phyloP scores from a whole-genome alignment of 441 rosid genomes.

The Kokia cookei region DNA sequence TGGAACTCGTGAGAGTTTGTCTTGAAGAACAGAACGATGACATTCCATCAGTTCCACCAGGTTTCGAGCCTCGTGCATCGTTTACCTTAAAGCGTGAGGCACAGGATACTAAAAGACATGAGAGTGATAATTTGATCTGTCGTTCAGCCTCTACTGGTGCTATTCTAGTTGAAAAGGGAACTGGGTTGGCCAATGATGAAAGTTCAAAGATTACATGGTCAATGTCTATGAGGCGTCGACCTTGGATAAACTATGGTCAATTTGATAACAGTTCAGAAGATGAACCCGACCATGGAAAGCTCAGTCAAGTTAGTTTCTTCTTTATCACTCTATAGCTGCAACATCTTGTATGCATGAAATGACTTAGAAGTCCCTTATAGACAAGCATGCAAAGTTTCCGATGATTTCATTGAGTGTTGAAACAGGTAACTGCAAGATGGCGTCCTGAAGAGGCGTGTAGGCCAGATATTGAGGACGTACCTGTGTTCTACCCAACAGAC shows the following conservation, averaged over 20 bases:
- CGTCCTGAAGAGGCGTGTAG: constrained; percentile 58
- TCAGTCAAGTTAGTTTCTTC: constrained; percentile 44
- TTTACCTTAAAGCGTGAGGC: constrained; percentile 49
- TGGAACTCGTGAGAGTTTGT: constrained; percentile 77
- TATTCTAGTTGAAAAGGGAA: constrained; percentile 39
- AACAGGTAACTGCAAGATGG: constrained; percentile 87
- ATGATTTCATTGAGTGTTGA: constrained; percentile 14
- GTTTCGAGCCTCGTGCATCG: constrained; percentile 83
- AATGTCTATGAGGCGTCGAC: constrained; percentile 51
- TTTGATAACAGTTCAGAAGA: constrained; percentile 39
- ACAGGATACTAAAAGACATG: constrained; percentile 36
- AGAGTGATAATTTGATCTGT: constrained; percentile 18
- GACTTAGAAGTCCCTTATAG: neutral
- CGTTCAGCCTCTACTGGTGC: constrained; percentile 37
- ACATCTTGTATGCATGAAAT: neutral
- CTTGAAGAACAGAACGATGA: constrained; percentile 84
- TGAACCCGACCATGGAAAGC: constrained; percentile 41
- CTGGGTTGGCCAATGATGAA: constrained; percentile 27
- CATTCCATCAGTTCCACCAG: constrained; percentile 86
- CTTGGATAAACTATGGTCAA: constrained; percentile 58
- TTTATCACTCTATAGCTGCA: neutral
- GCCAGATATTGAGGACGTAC: constrained; percentile 82
- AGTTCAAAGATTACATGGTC: constrained; percentile 40
- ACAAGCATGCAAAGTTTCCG: too few species aligned
- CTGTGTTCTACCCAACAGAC: constrained; percentile 89